Conservation (phyloP, 1,284 basidiomycete species). For the Leccinum colubrinum region DNA sequence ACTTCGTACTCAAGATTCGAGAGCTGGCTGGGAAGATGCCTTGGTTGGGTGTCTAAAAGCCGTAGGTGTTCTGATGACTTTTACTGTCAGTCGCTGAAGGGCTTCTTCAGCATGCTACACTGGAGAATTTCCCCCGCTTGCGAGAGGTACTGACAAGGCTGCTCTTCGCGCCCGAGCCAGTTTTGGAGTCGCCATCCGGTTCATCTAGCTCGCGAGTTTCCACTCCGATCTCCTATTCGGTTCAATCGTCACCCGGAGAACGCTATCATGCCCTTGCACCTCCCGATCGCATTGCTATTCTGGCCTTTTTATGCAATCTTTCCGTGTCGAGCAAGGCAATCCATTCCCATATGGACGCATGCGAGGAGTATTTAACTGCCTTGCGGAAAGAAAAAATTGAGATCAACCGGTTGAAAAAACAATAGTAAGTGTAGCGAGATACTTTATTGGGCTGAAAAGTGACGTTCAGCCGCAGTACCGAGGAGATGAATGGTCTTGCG, state of each 20-base stretch:
- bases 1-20: conserved; percentile 60
- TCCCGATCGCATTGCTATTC: conserved; percentile 80
- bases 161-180: conserved; percentile 60
- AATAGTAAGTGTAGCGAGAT: conserved; percentile 58
- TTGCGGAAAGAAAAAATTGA: conserved; percentile 95
- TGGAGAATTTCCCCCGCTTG: conserved; percentile 71
- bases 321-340: conserved; percentile 89
- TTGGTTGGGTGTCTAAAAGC: conserved; percentile 89
- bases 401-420: conserved; percentile 84
- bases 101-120: conserved; percentile 65
- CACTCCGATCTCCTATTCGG: conserved; percentile 35
- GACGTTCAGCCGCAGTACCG: conserved; percentile 44
- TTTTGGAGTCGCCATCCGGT: conserved; percentile 39
- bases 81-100: conserved; percentile 16
- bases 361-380: conserved; percentile 87
- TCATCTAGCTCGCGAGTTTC: conserved; percentile 46
- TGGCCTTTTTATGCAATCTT: conserved; percentile 87
- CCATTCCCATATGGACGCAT: conserved; percentile 87
- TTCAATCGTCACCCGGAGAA: conserved; percentile 55
- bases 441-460: conserved; percentile 5
- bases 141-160: conserved; percentile 75
- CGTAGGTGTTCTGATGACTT: conserved; percentile 45
- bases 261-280: conserved; percentile 76
- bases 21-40: conserved; percentile 83
- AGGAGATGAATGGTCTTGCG: conserved; percentile 69